Evolutionary conservation across 2,329 filamentous ascomycete genomes (phyloP).

Genomic region (Aspergillus udagawae): DNA sequence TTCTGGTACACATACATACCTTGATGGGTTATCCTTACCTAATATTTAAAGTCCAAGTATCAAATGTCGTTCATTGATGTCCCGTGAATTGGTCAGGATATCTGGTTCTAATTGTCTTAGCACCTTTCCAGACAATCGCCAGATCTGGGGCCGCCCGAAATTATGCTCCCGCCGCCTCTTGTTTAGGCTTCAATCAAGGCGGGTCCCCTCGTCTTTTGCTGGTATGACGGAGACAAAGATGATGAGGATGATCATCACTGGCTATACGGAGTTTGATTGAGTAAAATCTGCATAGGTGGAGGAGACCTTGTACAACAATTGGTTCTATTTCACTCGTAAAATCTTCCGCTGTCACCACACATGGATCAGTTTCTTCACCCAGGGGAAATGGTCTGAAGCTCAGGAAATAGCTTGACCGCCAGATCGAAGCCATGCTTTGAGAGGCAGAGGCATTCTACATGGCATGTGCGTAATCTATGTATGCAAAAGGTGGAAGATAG

Average conservation of each 20-base stretch:
- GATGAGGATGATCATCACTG: background rate
- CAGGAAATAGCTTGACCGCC: conserved; percentile 1
- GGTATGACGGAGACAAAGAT: background rate
- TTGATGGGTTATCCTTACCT: background rate
- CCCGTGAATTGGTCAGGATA: background rate
- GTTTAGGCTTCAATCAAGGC: conserved; percentile 20
- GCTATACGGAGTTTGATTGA: background rate
- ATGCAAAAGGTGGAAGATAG: background rate
- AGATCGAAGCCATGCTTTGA: conserved; percentile 2
- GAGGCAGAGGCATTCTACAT: background rate
- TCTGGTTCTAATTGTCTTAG: background rate
- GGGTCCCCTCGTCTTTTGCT: conserved; percentile 9
- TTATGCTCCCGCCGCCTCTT: conserved; percentile 19
- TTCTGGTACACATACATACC: background rate
- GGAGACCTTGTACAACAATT: background rate
- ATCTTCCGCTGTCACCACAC: background rate
- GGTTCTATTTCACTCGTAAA: background rate
- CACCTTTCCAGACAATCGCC: background rate
- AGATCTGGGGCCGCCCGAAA: conserved; percentile 14
- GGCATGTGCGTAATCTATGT: background rate
- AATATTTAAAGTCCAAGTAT: background rate
- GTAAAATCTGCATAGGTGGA: background rate
- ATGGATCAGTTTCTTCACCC: background rate
- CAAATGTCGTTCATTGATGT: background rate
- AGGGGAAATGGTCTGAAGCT: background rate